Conservation (phyloP, 163 green algal species). For the Coccomyxa subellipsoidea region DNA sequence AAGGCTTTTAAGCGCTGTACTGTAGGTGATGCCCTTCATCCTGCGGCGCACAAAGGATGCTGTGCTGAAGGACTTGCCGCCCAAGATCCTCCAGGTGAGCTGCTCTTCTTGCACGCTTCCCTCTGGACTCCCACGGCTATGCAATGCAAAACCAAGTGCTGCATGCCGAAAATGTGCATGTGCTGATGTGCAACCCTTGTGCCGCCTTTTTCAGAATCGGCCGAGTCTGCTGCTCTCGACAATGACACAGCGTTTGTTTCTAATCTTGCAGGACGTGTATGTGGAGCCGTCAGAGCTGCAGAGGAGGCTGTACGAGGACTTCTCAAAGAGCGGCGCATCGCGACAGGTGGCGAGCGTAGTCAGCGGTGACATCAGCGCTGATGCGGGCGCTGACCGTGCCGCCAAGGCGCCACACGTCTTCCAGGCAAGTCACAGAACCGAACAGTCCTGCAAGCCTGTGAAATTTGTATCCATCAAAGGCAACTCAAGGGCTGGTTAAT, state of each 20-base stretch:
- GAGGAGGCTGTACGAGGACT: constrained; percentile 73
- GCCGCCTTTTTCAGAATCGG: no score
- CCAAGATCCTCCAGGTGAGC: constrained; percentile 81
- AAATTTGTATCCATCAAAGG: no score
- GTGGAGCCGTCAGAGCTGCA: constrained; percentile 43
- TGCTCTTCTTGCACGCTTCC: neutral
- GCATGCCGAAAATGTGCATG: no score
- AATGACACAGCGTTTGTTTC: no score
- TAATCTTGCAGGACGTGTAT: constrained; percentile 55
- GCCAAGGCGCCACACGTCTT: constrained; percentile 33
- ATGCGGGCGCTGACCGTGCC: neutral
- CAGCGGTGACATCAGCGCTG: neutral
- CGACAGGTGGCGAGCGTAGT: constrained; percentile 30
- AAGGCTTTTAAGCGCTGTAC: neutral
- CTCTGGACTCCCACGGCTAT: neutral
- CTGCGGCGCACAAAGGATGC: constrained; percentile 91
- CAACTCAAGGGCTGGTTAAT: no score
- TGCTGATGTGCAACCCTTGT: no score
- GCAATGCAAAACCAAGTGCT: neutral
- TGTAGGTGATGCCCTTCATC: constrained; percentile 90
- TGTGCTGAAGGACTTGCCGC: constrained; percentile 93
- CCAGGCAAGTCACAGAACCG: constrained; percentile 25
- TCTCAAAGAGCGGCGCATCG: constrained; percentile 32
- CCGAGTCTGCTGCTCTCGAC: no score
- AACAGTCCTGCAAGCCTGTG: no score